phyloP scores from a whole-genome alignment of 1,284 basidiomycete genomes.

The Porphyrellus sp. region DNA sequence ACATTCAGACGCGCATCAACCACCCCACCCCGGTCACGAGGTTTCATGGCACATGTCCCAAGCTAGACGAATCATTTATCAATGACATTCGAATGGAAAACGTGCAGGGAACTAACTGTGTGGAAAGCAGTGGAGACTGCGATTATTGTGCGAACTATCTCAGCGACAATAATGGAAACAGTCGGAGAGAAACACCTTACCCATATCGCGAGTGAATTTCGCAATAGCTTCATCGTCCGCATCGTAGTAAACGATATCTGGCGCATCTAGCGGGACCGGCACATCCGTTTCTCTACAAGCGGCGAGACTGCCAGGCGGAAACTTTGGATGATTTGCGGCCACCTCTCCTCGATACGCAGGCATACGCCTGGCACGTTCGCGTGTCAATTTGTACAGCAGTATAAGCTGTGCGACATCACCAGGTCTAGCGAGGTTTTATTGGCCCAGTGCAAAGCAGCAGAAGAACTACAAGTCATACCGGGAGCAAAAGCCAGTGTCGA shows the following conservation, averaged over 20 bases:
- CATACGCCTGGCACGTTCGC: conserved; percentile 46
- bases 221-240: conserved; percentile 57
- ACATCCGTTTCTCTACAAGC: conserved; percentile 29
- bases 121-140: conserved; percentile 54
- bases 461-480: conserved; percentile 4
- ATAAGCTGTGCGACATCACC: conserved; percentile 13
- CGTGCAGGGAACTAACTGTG: conserved; percentile 44
- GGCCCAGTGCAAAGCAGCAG: not conserved
- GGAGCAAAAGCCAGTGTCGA: conserved; percentile 16
- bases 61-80: conserved; percentile 13
- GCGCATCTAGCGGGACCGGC: conserved; percentile 42
- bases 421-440: conserved; percentile 5
- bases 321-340: conserved; percentile 45
- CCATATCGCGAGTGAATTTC: conserved; percentile 35
- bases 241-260: conserved; percentile 49
- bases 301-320: conserved; percentile 46
- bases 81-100: not conserved
- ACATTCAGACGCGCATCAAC: conserved; percentile 32
- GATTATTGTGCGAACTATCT: not conserved
- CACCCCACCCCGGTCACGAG: conserved; percentile 25
- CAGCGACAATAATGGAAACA: not conserved
- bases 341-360: conserved; percentile 53
- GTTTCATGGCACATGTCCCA: conserved; percentile 36
- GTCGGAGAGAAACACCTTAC: conserved; percentile 20
- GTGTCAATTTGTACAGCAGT: conserved; percentile 19